Percentiles rank a stretch among this genome's conserved stretches.
Evolutionary conservation across 495 filamentous ascomycete species (phyloP).

Genomic region (Penicillium lagena): DNA sequence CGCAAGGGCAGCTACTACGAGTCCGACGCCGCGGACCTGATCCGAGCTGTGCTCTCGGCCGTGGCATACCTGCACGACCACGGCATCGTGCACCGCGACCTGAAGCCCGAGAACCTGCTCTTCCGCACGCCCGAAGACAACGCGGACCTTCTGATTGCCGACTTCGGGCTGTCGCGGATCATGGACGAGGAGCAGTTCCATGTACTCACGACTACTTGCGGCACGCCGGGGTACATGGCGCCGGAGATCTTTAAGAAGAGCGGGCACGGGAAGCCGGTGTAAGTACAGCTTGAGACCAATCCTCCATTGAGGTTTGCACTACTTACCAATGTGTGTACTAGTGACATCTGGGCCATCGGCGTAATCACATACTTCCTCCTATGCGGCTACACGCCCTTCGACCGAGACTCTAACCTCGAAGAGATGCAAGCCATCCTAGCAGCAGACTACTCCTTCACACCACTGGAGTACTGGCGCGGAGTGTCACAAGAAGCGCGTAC

Average conservation of each 20-base stretch:
- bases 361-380: constrained; percentile 94
- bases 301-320: not conserved
- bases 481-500: constrained; percentile 81
- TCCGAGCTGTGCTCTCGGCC: constrained; percentile 91
- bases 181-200: constrained; percentile 99
- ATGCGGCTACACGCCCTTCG: constrained; percentile 97
- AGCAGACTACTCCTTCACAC: constrained; percentile 95
- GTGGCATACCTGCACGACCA: constrained; percentile 98
- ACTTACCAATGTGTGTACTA: constrained; percentile 11
- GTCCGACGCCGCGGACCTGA: constrained; percentile 90
- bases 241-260: constrained; percentile 77
- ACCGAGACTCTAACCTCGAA: constrained; percentile 93
- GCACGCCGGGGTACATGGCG: constrained; percentile 95
- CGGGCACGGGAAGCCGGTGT: constrained; percentile 76
- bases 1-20: constrained; percentile 98
- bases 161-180: constrained; percentile 89
- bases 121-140: constrained; percentile 53
- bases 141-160: constrained; percentile 79
- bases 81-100: constrained; percentile 89
- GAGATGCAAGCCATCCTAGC: constrained; percentile 98
- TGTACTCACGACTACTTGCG: constrained; percentile 93
- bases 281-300: constrained; percentile 16
- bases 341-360: constrained; percentile 74
- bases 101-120: constrained; percentile 52
- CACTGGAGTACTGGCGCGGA: constrained; percentile 91